phyloP scores from a whole-genome alignment of 78 protist genomes.

The Dictyostelium intermedium region DNA sequence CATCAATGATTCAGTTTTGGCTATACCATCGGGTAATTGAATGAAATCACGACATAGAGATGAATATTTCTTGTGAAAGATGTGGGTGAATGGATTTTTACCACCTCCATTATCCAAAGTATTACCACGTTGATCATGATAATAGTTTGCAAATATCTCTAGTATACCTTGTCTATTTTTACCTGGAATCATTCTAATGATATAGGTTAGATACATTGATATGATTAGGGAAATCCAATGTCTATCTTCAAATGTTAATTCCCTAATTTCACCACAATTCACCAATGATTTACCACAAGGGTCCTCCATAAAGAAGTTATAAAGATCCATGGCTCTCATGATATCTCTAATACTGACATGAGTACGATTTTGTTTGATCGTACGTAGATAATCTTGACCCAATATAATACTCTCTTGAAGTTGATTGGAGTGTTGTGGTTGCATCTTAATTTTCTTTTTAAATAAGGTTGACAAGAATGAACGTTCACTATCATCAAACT shows the following conservation, averaged over 20 bases:
- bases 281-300: background rate
- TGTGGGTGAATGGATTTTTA: background rate
- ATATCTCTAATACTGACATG: conserved; percentile 79
- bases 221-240: conserved; percentile 15
- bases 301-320: conserved; percentile 37
- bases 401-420: background rate
- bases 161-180: background rate
- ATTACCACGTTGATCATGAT: background rate
- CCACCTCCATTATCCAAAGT: background rate
- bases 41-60: background rate
- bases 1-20: conserved; percentile 38
- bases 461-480: conserved; percentile 19
- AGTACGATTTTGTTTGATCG: conserved; percentile 6
- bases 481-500: conserved; percentile 23
- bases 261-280: background rate
- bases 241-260: background rate
- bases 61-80: background rate
- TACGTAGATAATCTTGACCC: conserved; percentile 33
- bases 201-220: background rate
- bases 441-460: background rate
- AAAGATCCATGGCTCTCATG: conserved; percentile 40
- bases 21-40: conserved; percentile 60
- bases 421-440: background rate
- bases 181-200: conserved; percentile 7
- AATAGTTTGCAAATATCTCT: background rate